A percentile compares a stretch with the other conserved stretches of the same genome.
phyloP scores from a whole-genome alignment of 2,329 filamentous ascomycete species.

The Botryotinia convoluta region DNA sequence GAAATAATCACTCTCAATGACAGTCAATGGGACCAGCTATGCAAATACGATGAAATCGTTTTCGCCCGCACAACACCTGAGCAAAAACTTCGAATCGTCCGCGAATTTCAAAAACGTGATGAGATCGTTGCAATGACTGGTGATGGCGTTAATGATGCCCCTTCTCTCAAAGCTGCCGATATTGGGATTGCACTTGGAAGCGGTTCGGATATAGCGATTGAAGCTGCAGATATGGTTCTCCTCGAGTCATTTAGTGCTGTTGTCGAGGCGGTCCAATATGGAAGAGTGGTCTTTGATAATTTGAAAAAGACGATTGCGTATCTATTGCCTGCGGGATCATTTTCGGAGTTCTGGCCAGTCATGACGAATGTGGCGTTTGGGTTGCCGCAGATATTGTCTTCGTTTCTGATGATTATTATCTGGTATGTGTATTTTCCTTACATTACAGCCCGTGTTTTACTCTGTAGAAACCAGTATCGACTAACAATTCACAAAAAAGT shows the following conservation, averaged over 20 bases:
- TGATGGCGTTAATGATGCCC: slow-evolving; percentile 50
- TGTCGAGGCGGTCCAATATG: slow-evolving; percentile 69
- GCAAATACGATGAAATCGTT: slow-evolving; percentile 66
- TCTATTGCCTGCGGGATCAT: slow-evolving; percentile 57
- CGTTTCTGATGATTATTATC: slow-evolving; percentile 51
- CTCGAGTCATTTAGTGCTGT: slow-evolving; percentile 69
- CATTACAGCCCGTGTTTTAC: neutral
- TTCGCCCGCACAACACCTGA: slow-evolving; percentile 74
- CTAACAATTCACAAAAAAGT: slow-evolving; percentile 10
- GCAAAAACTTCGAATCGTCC: slow-evolving; percentile 73
- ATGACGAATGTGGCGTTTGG: slow-evolving; percentile 58
- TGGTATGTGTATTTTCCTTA: neutral
- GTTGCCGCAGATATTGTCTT: slow-evolving; percentile 56
- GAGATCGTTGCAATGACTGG: slow-evolving; percentile 54
- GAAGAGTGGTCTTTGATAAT: slow-evolving; percentile 76
- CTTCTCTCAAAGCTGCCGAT: slow-evolving; percentile 59
- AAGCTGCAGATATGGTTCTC: slow-evolving; percentile 61
- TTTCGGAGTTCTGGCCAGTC: slow-evolving; percentile 58
- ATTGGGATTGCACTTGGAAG: slow-evolving; percentile 60
- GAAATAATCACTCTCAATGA: slow-evolving; percentile 64
- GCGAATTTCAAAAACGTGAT: slow-evolving; percentile 52
- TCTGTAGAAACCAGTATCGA: neutral
- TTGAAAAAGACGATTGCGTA: slow-evolving; percentile 67
- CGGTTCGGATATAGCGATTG: slow-evolving; percentile 59
- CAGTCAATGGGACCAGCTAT: slow-evolving; percentile 64